Evolutionary conservation across 2,329 filamentous ascomycete genomes (phyloP), one percentile per base, ranked within the genome.

Genomic region (Clonostachys byssicola): DNA sequence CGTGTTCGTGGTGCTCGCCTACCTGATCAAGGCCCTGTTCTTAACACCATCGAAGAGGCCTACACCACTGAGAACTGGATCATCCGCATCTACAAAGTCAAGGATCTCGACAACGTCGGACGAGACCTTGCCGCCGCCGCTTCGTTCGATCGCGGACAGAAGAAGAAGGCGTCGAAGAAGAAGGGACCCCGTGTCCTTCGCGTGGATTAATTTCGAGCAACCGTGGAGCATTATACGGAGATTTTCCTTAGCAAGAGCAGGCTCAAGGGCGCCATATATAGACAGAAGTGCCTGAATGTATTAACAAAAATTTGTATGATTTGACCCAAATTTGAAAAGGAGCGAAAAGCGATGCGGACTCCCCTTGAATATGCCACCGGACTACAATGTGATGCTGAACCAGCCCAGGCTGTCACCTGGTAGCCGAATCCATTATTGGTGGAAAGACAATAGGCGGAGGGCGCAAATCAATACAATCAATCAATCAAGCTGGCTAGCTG

Each of bases 61-160:
- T 99, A 95, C 68, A 99, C 95, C 47, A 96, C 90, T 62, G 94
- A 99, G 77, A 99, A 99, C 80, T 99, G 94, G 94, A 99, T 99
- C 68, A 97, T 99, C 65, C 83, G 94, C 54, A 96, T 99, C 63
- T 99, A 96, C 80, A 99, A 99, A 80, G 94, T 99, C 73, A 99
- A 99, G 77, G 92, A 96, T 60, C 84, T 96, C 50, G 94, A 99
- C 74, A 97, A 97, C 67, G 77, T 99, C 55, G 92, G 91, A 47
- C 84, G 94, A 65, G 90, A 96, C 60, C 92, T 96, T 64, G 81
- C 81, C 6, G 68, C 79, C 1, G 83, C 74, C 3, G 74, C 79
- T 33, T 80, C 85, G 7, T 92, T 92, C 62, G 86, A 90, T 51
- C 84, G 82, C 61, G 88, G 88, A 36, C 83, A 86, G 68, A 92